Evolutionary conservation across 164 flowering plant species (phyloP).

Genomic region (Taxillus chinensis): DNA sequence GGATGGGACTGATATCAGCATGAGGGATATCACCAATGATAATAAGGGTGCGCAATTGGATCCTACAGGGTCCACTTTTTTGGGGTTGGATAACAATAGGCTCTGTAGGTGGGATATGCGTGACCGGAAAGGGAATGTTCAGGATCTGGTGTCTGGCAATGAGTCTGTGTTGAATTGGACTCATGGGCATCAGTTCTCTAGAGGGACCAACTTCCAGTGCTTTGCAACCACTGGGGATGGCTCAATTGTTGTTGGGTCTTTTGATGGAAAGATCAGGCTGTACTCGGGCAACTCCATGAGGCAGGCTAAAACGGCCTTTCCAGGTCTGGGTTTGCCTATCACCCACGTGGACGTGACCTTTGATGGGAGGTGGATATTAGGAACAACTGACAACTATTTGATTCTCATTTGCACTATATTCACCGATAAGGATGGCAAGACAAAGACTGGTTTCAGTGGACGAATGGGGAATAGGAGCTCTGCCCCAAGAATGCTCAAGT

Average conservation of each 20-base stretch:
- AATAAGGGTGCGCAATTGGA: slow-evolving; percentile 83
- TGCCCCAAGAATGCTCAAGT: slow-evolving; percentile 89
- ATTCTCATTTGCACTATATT: slow-evolving; percentile 82
- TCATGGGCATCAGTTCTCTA: slow-evolving; percentile 91
- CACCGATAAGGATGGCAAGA: slow-evolving; percentile 80
- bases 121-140: slow-evolving; percentile 81
- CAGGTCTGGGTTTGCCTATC: slow-evolving; percentile 93
- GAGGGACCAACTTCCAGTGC: slow-evolving; percentile 83
- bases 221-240: slow-evolving; percentile 98
- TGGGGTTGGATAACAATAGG: slow-evolving; percentile 88
- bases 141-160: slow-evolving; percentile 37
- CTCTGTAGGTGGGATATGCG: slow-evolving; percentile 98
- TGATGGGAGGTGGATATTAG: slow-evolving; percentile 98
- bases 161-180: slow-evolving; percentile 84
- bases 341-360: slow-evolving; percentile 95
- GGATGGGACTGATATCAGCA: slow-evolving; percentile 72
- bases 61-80: slow-evolving; percentile 83
- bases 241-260: slow-evolving; percentile 89
- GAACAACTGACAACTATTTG: slow-evolving; percentile 84
- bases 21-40: slow-evolving; percentile 85
- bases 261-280: slow-evolving; percentile 93
- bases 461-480: slow-evolving; percentile 87
- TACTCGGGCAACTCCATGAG: slow-evolving; percentile 88
- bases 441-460: slow-evolving; percentile 82
- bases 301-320: slow-evolving; percentile 94